Evolutionary conservation across 495 filamentous ascomycete species (phyloP).

Genomic region (Neurospora intermedia): DNA sequence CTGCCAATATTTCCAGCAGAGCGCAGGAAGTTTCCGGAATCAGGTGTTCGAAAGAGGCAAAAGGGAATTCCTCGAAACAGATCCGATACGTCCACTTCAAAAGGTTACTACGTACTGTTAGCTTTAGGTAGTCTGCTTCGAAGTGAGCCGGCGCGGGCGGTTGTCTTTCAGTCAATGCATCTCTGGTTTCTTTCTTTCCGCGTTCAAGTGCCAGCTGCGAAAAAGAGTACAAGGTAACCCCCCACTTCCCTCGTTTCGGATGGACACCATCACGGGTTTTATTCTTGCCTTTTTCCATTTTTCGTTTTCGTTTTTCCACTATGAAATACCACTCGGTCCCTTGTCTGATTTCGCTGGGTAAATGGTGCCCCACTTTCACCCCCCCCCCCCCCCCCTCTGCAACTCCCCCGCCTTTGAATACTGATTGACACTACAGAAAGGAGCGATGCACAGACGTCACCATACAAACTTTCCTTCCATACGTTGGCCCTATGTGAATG

Average conservation of each 20-base stretch:
- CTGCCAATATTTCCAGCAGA: not conserved
- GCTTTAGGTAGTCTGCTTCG: not conserved
- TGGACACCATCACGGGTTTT: not conserved
- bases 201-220: not conserved
- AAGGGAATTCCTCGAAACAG: not conserved
- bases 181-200: not conserved
- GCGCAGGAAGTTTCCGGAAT: not conserved
- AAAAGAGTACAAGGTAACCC: not conserved
- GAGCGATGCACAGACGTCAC: not conserved
- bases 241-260: not conserved
- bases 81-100: not conserved
- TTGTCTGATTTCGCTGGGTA: not conserved
- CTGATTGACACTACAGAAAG: not conserved
- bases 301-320: not conserved
- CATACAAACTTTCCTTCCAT: not conserved
- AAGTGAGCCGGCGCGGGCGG: not conserved
- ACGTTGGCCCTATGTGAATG: not conserved
- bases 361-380: not conserved
- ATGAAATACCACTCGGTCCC: not conserved
- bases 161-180: not conserved
- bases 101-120: not conserved
- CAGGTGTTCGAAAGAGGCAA: not conserved
- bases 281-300: too few species aligned
- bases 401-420: not conserved
- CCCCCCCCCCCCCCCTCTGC: not conserved